Evolutionary conservation across 75 land plant genomes (phyloP).

Genomic region (Selaginella tamariscina): DNA sequence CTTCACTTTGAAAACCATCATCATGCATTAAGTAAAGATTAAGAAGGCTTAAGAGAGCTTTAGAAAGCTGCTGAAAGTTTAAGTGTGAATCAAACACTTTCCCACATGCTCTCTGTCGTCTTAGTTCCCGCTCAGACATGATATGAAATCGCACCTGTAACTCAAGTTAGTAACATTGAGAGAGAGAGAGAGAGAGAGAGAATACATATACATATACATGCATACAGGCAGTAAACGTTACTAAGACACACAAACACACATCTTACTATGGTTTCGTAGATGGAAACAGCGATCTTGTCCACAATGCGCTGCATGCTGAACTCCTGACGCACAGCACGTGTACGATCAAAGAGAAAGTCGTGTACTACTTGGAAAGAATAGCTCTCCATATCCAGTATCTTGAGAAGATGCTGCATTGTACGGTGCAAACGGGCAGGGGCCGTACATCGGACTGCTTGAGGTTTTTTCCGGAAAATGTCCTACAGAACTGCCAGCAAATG

Average conservation of each 20-base stretch:
- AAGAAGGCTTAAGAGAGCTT: conserved; percentile 48
- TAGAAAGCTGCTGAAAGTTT: conserved; percentile 80
- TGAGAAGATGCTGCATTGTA: conserved; percentile 52
- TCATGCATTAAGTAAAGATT: conserved; percentile 42
- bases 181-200: too few relatives aligned
- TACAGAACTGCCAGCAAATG: conserved; percentile 57
- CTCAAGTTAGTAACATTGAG: neutral
- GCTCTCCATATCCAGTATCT: conserved; percentile 41
- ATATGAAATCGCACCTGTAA: conserved; percentile 88
- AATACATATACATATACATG: too few relatives aligned
- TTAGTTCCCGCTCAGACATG: conserved; percentile 58
- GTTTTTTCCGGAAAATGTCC: conserved; percentile 45
- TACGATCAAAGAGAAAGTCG: conserved; percentile 85
- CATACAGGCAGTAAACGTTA: too few relatives aligned
- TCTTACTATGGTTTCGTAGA: conserved; percentile 78
- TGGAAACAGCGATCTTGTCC: conserved; percentile 41
- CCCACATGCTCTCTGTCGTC: conserved; percentile 16
- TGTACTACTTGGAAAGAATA: conserved; percentile 64
- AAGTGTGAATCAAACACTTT: conserved; percentile 37
- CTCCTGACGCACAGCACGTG: conserved; percentile 86
- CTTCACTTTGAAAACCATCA: conserved; percentile 35
- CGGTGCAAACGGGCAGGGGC: conserved; percentile 54
- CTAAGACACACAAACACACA: neutral
- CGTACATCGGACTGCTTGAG: conserved; percentile 52
- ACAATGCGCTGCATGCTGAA: conserved; percentile 63